phyloP scores from a whole-genome alignment of 2,329 filamentous ascomycete species.

The Scytalidium lignicola region DNA sequence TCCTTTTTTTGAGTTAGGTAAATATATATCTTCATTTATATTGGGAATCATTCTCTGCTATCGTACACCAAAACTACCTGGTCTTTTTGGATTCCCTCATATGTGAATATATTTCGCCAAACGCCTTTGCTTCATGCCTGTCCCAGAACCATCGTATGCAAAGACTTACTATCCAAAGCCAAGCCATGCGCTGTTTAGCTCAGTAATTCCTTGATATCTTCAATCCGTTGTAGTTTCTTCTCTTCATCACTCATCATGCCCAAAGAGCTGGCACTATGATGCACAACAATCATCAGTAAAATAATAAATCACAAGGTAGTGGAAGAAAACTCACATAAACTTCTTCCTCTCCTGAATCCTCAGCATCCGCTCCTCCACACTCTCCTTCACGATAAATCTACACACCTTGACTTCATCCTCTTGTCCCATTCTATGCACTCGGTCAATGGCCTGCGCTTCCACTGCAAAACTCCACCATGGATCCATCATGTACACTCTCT shows the following conservation, averaged over 20 bases:
- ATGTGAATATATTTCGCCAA: too few species aligned
- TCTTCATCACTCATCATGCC: conserved; percentile 96
- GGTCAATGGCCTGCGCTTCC: conserved; percentile 95
- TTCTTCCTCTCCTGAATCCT: conserved; percentile 93
- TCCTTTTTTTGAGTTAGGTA: too few species aligned
- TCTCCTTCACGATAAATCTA: conserved; percentile 82
- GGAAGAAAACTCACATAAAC: conserved; percentile 66
- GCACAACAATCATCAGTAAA: conserved; percentile 14
- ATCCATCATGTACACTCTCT: conserved; percentile 97
- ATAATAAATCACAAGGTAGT: conserved; percentile 5
- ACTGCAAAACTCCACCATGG: conserved; percentile 99
- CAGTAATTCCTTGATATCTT: conserved; percentile 89
- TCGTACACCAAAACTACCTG: too few species aligned
- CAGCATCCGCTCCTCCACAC: conserved; percentile 94
- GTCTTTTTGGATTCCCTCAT: too few species aligned
- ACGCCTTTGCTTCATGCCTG: too few species aligned
- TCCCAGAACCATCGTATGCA: too few species aligned
- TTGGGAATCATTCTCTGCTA: too few species aligned
- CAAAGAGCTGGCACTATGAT: conserved; percentile 74
- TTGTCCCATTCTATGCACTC: conserved; percentile 96
- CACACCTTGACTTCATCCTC: conserved; percentile 78
- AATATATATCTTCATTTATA: too few species aligned
- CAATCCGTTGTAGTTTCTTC: conserved; percentile 82
- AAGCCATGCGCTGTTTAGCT: conserved; percentile 38
- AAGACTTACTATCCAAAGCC: background rate